Evolutionary conservation across 352 stramenopile species (phyloP), one percentile per base, ranked within the genome.

Genomic region (Labyrinthula sp.): DNA sequence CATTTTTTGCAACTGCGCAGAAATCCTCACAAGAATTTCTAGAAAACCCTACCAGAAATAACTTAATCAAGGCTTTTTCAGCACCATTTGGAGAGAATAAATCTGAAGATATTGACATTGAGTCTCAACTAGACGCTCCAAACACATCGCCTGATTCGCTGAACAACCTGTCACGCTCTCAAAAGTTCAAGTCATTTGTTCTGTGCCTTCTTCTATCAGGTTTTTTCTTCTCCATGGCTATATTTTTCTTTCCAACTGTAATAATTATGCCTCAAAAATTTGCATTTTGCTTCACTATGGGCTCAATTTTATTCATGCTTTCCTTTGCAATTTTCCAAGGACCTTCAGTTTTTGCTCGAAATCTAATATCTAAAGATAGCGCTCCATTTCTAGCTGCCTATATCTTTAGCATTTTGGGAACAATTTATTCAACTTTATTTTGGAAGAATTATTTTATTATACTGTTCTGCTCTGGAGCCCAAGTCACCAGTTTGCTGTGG

Each of bases 221-320:
- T 9, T n/a, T 58, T 14, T 65, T 67, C 43, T 68, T 67, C 45
- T 20, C 33, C 5, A 40, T 68, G 18, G 56, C 61, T 10, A 60
- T 67, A 37, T 54, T 67, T 25, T 47, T 68, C 7, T 56, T 67
- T 3, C 55, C 57, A 2, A 45, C 38, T 8, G 30, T 65, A 20
- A 25, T 67, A 1, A 17, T 64, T 10, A 35, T 61, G 10, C 62
- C 62, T n/a, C 40, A 41, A 22, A 68, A 68, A 29, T 68, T 68
- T 31, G 62, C 60, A 5, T 23, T 68, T 12, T 49, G 35, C 8
- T 66, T 66, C 36, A 67, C 62, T 1, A 31, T 66, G 29, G 62
- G 59, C 2, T 66, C 56, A 27, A 8, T 67, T 4, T 60, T 36
- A 29, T 64, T 63, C 40, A 67, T 67, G 59, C 40, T 20, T 6